phyloP scores from a whole-genome alignment of 257 asterid genomes.

The Przewalskia tangutica region DNA sequence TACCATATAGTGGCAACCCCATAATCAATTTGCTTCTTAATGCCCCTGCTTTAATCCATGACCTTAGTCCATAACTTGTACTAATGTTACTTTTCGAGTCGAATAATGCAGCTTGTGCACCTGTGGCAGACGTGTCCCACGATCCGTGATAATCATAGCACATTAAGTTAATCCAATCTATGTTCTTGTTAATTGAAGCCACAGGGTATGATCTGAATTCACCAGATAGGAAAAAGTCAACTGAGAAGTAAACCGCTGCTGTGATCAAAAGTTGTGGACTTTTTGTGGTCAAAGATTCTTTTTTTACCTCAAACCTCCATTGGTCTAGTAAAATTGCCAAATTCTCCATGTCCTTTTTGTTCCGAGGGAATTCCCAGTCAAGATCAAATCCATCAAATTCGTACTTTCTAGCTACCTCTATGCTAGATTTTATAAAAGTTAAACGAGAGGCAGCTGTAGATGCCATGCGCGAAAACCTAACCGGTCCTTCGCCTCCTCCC shows the following conservation, averaged over 20 bases:
- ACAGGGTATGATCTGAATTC: slow-evolving; percentile 43
- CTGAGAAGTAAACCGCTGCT: slow-evolving; percentile 71
- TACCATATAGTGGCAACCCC: slow-evolving; percentile 76
- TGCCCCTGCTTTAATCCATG: slow-evolving; percentile 62
- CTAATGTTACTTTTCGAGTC: slow-evolving; percentile 45
- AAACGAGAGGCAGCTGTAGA: slow-evolving; percentile 15
- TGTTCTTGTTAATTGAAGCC: slow-evolving; percentile 32
- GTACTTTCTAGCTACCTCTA: slow-evolving; percentile 48
- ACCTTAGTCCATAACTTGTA: slow-evolving; percentile 57
- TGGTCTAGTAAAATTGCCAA: slow-evolving; percentile 33
- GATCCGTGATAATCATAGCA: slow-evolving; percentile 61
- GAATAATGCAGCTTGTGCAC: slow-evolving; percentile 66
- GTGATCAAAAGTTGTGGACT: slow-evolving; percentile 52
- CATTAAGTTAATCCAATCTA: slow-evolving; percentile 79
- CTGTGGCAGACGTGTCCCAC: slow-evolving; percentile 54
- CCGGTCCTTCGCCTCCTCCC: slow-evolving; percentile 40
- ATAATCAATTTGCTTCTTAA: slow-evolving; percentile 44
- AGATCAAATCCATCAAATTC: slow-evolving; percentile 72
- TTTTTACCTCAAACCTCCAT: slow-evolving; percentile 50
- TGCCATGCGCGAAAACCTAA: slow-evolving; percentile 40
- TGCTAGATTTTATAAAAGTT: slow-evolving; percentile 47
- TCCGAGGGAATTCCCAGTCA: slow-evolving; percentile 75
- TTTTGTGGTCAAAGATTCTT: slow-evolving; percentile 23
- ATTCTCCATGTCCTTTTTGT: slow-evolving; percentile 44
- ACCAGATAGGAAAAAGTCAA: slow-evolving; percentile 30